Base-by-base conservation (phyloP, 768 basidiomycete genomes). In the Xerocomellus chrysenteron region DNA sequence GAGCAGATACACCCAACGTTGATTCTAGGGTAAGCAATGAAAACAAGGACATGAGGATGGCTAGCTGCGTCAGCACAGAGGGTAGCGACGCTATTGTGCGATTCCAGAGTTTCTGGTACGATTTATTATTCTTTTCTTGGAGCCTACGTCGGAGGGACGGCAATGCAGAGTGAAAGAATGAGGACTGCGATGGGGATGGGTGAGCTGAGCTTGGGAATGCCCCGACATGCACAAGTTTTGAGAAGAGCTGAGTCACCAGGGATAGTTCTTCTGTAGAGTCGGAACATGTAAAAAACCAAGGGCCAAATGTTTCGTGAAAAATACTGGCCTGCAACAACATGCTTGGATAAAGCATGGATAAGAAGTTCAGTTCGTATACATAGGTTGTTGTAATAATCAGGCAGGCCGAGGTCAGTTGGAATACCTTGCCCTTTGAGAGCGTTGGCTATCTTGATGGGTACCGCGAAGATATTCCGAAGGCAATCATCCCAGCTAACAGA, bases 401-500 rank as follows among this genome's bases (percentile, higher is more conserved):
- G 80, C 59, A 84, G 76, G 65, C 84, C 79, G 44, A 97, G 72
- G 17, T 60, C 66, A 17, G 63, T 56, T 1, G 87, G 87, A 2
- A 80, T 64, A 4, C 62, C 65, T 45, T 74, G 74, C 21, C 74
- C 76, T 30, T 76, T 80, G 35, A 85, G 68, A 3, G 82, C 80
- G 72, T 98, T 97, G 24, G 89, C 86, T 9, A 89, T 83, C 70
- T 85, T 92, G n/a, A 77, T 76, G 35, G 95, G 93, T 9, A 95
- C 72, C 16, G 82, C 77, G 48, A 86, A 76, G 2, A 86, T 51
- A 55, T 82, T 80, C 33, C 82, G 82, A 24, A 94, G 82, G 60
- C 80, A 84, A 61, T 93, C 88, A 60, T 91, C 88, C 94, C 94
- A 97, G 44, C 66, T 64, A 21, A 80, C 63, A 33, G 68, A 72